Evolutionary conservation across 148 eudicot genomes (phyloP).

Genomic region (Polygonum aviculare): DNA sequence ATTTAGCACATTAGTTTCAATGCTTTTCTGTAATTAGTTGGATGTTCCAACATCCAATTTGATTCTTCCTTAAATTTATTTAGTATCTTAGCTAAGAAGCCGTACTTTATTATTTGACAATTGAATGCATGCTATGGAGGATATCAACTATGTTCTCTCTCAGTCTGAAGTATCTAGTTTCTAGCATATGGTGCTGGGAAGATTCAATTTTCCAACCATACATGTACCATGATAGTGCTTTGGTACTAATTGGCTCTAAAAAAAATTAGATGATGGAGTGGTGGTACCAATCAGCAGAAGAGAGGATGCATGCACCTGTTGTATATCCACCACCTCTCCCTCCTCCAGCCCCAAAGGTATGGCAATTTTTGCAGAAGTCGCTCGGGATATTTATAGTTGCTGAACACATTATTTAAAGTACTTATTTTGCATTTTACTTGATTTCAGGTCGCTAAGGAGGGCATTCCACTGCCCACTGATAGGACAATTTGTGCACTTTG

Average conservation of each 20-base stretch:
- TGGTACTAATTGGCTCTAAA: neutral
- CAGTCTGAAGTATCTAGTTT: neutral
- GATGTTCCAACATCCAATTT: neutral
- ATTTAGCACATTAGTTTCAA: neutral
- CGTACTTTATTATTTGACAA: neutral
- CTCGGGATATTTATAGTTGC: neutral
- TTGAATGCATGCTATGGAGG: neutral
- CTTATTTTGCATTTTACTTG: neutral
- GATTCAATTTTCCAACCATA: neutral
- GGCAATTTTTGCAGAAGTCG: neutral
- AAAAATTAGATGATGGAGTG: slow-evolving; percentile 88
- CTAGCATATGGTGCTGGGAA: neutral
- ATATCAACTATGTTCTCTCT: neutral
- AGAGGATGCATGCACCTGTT: slow-evolving; percentile 96
- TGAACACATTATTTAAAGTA: neutral
- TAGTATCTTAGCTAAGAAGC: neutral
- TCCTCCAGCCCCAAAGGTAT: slow-evolving; percentile 86
- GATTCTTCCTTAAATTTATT: neutral
- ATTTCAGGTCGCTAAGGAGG: slow-evolving; percentile 82
- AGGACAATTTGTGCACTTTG: slow-evolving; percentile 80
- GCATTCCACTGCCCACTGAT: slow-evolving; percentile 76
- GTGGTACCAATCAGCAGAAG: slow-evolving; percentile 99
- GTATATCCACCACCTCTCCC: slow-evolving; percentile 98
- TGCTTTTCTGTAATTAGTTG: neutral
- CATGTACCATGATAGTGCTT: neutral